phyloP scores from a whole-genome alignment of 768 basidiomycete species.

The Lepiota venenata region DNA sequence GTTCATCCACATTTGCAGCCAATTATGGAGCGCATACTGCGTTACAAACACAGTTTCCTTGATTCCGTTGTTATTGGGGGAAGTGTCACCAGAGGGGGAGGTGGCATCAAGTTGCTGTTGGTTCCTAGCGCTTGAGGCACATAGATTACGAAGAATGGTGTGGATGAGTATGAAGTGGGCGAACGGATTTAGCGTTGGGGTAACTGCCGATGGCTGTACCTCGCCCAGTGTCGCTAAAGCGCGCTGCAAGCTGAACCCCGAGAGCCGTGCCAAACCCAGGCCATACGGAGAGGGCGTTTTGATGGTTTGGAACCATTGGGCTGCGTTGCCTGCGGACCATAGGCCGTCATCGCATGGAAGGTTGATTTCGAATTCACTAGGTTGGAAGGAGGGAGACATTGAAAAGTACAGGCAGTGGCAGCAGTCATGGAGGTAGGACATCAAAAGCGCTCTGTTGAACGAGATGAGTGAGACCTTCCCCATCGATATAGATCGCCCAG shows the following conservation, averaged over 20 bases:
- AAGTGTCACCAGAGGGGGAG: conserved; percentile 3
- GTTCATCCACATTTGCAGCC: conserved; percentile 54
- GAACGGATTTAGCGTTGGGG: conserved; percentile 35
- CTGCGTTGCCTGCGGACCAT: conserved; percentile 44
- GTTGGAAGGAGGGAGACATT: conserved; percentile 40
- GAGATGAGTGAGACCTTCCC: conserved; percentile 11
- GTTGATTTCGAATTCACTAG: conserved; percentile 44
- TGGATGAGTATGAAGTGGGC: conserved; percentile 44
- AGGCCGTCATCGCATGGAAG: conserved; percentile 57
- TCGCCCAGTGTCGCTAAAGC: conserved; percentile 33
- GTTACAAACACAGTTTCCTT: conserved; percentile 24
- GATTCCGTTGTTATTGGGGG: conserved; percentile 7
- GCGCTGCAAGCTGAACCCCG: conserved; percentile 35
- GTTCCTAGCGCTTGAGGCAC: conserved; percentile 16
- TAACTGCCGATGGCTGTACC: conserved; percentile 23
- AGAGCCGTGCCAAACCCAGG: conserved; percentile 27
- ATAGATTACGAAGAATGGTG: conserved; percentile 41
- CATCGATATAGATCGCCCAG: conserved; percentile 3
- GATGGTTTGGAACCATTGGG: conserved; percentile 46
- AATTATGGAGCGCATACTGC: conserved; percentile 55
- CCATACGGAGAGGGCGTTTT: conserved; percentile 40
- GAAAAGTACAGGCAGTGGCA: conserved; percentile 54
- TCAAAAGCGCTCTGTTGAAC: conserved; percentile 35
- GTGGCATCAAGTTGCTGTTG: conserved; percentile 4
- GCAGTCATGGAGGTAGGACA: conserved; percentile 58